Conservation (phyloP, 1,284 basidiomycete species). For the Earliella scabrosa region DNA sequence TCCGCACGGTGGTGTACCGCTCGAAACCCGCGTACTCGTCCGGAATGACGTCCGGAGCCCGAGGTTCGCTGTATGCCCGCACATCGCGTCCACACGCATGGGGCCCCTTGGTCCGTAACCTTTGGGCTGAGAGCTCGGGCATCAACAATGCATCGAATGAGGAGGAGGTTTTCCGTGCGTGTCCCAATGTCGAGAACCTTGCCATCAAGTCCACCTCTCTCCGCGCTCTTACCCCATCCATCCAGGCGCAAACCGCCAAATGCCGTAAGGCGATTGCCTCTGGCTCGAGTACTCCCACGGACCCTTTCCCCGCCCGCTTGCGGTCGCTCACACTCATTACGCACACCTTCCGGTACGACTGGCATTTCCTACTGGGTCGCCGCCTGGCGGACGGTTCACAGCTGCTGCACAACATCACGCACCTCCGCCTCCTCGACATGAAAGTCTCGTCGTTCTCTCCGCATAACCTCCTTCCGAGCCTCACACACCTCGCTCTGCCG, state of each 20-base stretch:
- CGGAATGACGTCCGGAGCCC: constrained; percentile 14
- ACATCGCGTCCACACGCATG: constrained; percentile 8
- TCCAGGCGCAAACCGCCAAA: constrained; percentile 10
- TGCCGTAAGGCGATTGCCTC: not conserved
- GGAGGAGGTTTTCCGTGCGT: constrained; percentile 26
- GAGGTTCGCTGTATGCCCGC: not conserved
- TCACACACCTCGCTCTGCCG: constrained; percentile 34
- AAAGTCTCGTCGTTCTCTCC: constrained; percentile 29
- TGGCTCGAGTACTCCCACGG: not conserved
- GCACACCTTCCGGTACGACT: constrained; percentile 31
- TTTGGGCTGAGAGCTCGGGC: constrained; percentile 32
- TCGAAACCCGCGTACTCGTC: constrained; percentile 15
- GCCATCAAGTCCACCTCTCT: constrained; percentile 29
- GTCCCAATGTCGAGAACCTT: constrained; percentile 30
- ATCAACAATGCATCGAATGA: constrained; percentile 24
- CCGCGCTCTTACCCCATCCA: constrained; percentile 23
- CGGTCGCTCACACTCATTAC: constrained; percentile 29
- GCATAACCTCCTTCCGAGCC: constrained; percentile 30
- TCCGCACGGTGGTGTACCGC: constrained; percentile 28
- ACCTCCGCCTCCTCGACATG: constrained; percentile 31
- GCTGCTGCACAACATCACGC: constrained; percentile 32
- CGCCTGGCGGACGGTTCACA: constrained; percentile 14
- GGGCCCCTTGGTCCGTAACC: constrained; percentile 28
- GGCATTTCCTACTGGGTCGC: constrained; percentile 28
- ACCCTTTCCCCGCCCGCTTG: constrained; percentile 16